Evolutionary conservation across 345 rosid species (phyloP), one percentile per base, ranked within the genome.

Genomic region (Eucalyptus urophylla): DNA sequence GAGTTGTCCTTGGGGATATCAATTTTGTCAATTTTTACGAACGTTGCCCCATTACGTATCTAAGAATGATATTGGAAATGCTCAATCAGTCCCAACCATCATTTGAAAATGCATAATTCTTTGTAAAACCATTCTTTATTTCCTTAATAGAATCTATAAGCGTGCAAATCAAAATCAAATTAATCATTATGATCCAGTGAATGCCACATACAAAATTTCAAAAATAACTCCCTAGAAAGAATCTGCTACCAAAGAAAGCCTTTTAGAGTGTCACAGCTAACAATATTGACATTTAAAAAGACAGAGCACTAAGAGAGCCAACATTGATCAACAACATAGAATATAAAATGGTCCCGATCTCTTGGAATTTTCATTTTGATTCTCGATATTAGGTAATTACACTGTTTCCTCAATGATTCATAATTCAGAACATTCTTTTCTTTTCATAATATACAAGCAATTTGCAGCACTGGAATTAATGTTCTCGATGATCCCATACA

Each of bases 1-100:
- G 98, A 95, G 67, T 91, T 94, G 92, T 97, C 98, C 94, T 95
- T 95, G 89, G 81, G 89, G 87, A 95, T 67, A 90, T 94, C 90
- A 43, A 98, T 86, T 93, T 95, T 98, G 95, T 98, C 99, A 86
- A 98, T 93, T 94, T 95, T 96, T 69, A 97, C 94, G 90, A 94
- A 94, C 16, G 99, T 97, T 40, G 99, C 98, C 90, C 98, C 98
- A 88, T 96, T 94, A 31, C 93, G 97, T 80, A 95, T 91, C 99
- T 97, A 93, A 92, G 45, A 12, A 72, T 33, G 45, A 89, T 88
- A 50, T 80, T 80, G 81, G 40, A 86, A 49, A 65, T 27, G 49
- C 17, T 47, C 49, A 37, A 31, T 72, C 81, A 72, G 45, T 72
- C 13, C 44, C 44, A 3, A 72, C 81, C 81, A 72, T 72, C 21